These are phyloP conservation scores for Globisporangium viniferum DNA, from an alignment of 352 stramenopile species.

Conservation along the genomic window DNA sequence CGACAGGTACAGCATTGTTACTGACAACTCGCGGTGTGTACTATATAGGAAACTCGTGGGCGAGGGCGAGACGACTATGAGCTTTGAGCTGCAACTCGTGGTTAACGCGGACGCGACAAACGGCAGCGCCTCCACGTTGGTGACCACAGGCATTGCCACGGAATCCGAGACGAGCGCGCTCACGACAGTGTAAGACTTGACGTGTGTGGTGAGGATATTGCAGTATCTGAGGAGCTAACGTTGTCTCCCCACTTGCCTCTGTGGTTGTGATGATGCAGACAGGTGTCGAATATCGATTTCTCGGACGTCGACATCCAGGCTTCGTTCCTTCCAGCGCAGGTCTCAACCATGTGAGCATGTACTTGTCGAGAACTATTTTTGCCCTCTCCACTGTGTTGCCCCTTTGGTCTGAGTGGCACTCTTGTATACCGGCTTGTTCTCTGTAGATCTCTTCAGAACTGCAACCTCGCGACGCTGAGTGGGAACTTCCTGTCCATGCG, in stretches of 20 bases:
- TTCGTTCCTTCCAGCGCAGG: background rate
- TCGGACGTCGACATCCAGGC: background rate
- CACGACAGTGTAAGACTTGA: background rate
- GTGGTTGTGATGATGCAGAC: background rate
- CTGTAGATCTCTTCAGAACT: background rate
- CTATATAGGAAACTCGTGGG: background rate
- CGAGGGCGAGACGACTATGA: background rate
- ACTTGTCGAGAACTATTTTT: background rate
- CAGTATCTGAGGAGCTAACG: background rate
- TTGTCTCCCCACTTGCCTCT: background rate
- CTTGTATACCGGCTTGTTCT: too few species aligned
- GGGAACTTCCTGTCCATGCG: background rate
- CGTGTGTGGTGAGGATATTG: background rate
- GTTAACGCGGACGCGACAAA: background rate
- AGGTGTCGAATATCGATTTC: background rate
- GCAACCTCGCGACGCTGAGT: background rate
- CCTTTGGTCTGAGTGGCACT: too few species aligned
- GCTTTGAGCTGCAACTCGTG: background rate
- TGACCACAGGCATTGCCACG: background rate
- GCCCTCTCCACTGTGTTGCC: too few species aligned
- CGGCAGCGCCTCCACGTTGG: background rate
- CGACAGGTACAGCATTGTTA: background rate
- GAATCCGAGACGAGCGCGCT: background rate
- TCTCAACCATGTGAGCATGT: background rate
- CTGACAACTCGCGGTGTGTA: background rate